phyloP scores from a whole-genome alignment of 208 protist species.

The Wallacemonas sp. region DNA sequence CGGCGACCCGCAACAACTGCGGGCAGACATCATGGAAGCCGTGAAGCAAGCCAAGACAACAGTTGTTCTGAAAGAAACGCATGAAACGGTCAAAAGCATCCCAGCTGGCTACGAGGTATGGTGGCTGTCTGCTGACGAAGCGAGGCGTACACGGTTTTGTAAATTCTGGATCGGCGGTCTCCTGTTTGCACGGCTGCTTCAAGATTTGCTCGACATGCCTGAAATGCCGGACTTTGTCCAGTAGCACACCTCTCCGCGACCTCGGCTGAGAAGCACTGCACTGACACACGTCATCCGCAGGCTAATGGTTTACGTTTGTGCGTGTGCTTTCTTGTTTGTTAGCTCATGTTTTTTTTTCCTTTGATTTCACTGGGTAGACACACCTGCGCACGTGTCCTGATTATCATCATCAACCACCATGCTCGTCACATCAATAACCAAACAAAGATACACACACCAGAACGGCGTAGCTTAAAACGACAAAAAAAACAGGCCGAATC shows the following conservation, averaged over 20 bases:
- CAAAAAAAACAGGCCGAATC: too few species aligned
- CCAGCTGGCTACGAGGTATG: slow-evolving; percentile 65
- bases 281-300: too few species aligned
- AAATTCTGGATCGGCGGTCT: slow-evolving; percentile 63
- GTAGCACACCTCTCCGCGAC: slow-evolving; percentile 11
- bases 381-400: too few species aligned
- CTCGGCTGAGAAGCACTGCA: not conserved
- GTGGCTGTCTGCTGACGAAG: slow-evolving; percentile 72
- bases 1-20: slow-evolving; percentile 14
- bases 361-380: too few species aligned
- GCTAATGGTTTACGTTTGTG: too few species aligned
- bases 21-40: slow-evolving; percentile 19
- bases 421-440: too few species aligned
- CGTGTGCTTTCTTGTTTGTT: too few species aligned
- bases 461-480: too few species aligned
- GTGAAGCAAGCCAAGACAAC: slow-evolving; percentile 26
- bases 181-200: slow-evolving; percentile 40
- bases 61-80: slow-evolving; percentile 39
- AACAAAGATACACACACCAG: too few species aligned
- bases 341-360: too few species aligned
- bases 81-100: slow-evolving; percentile 24
- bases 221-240: slow-evolving; percentile 81
- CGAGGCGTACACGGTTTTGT: slow-evolving; percentile 46
- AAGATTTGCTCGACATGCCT: slow-evolving; percentile 82
- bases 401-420: too few species aligned